Evolutionary conservation across 305 asterid species (phyloP).

Genomic region (Solanum hybrid): DNA sequence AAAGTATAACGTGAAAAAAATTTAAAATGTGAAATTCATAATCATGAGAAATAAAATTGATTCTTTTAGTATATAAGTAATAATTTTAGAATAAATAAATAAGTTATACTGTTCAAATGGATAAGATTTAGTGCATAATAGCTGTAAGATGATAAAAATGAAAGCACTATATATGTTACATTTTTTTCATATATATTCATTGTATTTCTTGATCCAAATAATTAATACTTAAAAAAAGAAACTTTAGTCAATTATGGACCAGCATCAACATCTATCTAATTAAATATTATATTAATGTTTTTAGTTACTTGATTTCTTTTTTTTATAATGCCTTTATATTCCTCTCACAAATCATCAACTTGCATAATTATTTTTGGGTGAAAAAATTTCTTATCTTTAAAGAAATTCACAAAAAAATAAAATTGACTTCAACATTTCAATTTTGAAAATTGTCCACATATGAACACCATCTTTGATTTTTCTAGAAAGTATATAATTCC

Average conservation of each 20-base stretch:
- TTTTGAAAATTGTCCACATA: not conserved
- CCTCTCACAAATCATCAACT: not conserved
- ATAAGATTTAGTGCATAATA: not conserved
- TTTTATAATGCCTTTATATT: not conserved
- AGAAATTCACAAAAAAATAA: not conserved
- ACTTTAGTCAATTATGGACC: not conserved
- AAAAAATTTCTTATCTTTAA: not conserved
- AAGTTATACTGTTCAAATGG: not conserved
- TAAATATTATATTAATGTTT: not conserved
- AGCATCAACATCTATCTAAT: not conserved
- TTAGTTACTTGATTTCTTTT: not conserved
- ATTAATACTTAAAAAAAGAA: not conserved
- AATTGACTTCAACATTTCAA: not conserved
- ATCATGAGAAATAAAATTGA: not conserved
- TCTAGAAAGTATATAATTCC: not conserved
- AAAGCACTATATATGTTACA: not conserved
- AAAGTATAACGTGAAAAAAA: not conserved
- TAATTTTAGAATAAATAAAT: not conserved
- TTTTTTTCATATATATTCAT: not conserved
- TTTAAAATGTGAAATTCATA: not conserved
- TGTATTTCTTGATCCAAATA: not conserved
- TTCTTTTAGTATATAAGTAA: not conserved
- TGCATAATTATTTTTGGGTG: not conserved
- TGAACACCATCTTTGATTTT: not conserved
- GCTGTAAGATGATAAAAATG: not conserved